phyloP scores from a whole-genome alignment of 768 basidiomycete genomes.

The Myochromella boudieri region DNA sequence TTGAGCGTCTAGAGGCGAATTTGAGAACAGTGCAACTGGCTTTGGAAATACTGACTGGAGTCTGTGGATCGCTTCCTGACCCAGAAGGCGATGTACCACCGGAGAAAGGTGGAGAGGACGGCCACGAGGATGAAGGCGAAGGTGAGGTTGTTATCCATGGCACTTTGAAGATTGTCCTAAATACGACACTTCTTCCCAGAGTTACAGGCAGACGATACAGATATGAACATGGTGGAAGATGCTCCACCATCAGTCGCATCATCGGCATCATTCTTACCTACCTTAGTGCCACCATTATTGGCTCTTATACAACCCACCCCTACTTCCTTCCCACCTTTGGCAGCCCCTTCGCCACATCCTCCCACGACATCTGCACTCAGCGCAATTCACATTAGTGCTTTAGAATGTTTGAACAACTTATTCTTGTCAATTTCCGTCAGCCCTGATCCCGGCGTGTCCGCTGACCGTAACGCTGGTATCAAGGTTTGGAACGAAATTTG shows the following conservation, averaged over 20 bases:
- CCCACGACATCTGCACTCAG: slow-evolving; percentile 87
- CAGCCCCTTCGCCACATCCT: slow-evolving; percentile 72
- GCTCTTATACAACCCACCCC: slow-evolving; percentile 70
- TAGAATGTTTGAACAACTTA: slow-evolving; percentile 90
- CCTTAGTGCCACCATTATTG: slow-evolving; percentile 68
- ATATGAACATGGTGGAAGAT: slow-evolving; percentile 42
- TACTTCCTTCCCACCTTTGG: slow-evolving; percentile 79
- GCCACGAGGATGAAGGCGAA: slow-evolving; percentile 30
- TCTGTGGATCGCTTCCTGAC: slow-evolving; percentile 87
- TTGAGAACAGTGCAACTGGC: slow-evolving; percentile 77
- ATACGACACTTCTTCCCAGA: background rate
- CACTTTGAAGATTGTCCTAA: too few relatives aligned
- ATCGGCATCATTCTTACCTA: slow-evolving; percentile 47
- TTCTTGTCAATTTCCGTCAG: slow-evolving; percentile 69
- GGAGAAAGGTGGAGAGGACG: slow-evolving; percentile 36
- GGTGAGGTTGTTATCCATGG: slow-evolving; percentile 24
- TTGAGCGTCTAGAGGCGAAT: slow-evolving; percentile 70
- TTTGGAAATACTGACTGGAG: slow-evolving; percentile 85
- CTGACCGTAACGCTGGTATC: slow-evolving; percentile 48
- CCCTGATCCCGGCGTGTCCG: slow-evolving; percentile 37
- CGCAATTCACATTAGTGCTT: slow-evolving; percentile 78
- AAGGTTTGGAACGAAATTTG: slow-evolving; percentile 68
- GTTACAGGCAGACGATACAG: slow-evolving; percentile 23
- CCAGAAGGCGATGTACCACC: slow-evolving; percentile 47
- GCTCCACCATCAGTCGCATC: slow-evolving; percentile 35